Conservation (phyloP, 2,329 filamentous ascomycete genomes). For the Fusarium hostae region DNA sequence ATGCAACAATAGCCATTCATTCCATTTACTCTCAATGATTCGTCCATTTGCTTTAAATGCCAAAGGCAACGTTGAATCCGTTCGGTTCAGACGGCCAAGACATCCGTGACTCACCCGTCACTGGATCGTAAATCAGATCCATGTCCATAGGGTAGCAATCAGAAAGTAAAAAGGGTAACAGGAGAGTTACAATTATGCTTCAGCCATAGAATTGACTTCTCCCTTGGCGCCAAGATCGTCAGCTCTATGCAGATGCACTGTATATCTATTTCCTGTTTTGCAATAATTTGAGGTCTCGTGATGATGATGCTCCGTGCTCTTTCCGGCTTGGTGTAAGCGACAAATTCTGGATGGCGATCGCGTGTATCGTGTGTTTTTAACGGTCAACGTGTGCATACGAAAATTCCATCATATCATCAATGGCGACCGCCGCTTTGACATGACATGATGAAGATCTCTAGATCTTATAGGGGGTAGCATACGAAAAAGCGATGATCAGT, state of each 20-base stretch:
- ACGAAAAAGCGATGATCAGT: background rate
- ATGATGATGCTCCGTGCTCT: background rate
- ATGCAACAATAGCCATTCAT: constrained; percentile 2
- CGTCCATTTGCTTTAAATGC: background rate
- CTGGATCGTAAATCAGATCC: background rate
- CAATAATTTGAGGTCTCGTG: background rate
- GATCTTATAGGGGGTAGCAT: background rate
- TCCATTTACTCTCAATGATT: background rate
- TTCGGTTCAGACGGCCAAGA: constrained; percentile 14
- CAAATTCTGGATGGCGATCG: background rate
- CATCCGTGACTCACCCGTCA: background rate
- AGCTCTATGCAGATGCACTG: constrained; percentile 1
- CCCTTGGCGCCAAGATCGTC: constrained; percentile 26
- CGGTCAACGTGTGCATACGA: background rate
- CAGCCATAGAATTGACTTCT: constrained; percentile 10
- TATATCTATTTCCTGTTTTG: constrained; percentile 14
- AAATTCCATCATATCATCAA: background rate
- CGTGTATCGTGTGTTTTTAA: background rate
- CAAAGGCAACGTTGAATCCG: constrained; percentile 28
- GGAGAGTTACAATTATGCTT: background rate
- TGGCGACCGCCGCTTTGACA: background rate
- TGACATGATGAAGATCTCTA: background rate
- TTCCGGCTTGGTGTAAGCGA: constrained; percentile 3
- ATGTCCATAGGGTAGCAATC: background rate
- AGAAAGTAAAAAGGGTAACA: background rate